Percentiles rank a stretch among this genome's conserved stretches.
phyloP scores from a whole-genome alignment of 1,284 basidiomycete species.

The Psilocybe mexicana region DNA sequence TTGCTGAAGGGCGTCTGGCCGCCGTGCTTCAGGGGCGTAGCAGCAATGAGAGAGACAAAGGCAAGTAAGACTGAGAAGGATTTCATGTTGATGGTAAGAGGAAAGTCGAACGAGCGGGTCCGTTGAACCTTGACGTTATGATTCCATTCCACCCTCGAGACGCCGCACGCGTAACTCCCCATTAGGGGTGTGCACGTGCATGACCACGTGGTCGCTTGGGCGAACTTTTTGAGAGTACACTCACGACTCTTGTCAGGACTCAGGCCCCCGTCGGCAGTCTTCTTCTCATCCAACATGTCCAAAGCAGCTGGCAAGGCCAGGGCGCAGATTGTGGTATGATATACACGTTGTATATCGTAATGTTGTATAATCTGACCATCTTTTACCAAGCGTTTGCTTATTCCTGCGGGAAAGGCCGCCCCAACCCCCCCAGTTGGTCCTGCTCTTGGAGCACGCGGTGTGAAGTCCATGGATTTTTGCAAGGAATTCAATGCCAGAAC shows the following conservation, averaged over 20 bases:
- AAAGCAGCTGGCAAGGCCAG: slow-evolving; percentile 53
- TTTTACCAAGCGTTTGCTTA: slow-evolving; percentile 75
- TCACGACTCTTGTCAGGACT: neutral
- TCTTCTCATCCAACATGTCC: slow-evolving; percentile 45
- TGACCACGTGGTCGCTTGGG: slow-evolving; percentile 16
- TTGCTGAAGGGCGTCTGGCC: slow-evolving; percentile 34
- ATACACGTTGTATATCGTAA: slow-evolving; percentile 13
- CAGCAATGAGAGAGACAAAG: slow-evolving; percentile 35
- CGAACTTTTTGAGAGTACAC: neutral
- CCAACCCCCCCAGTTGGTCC: slow-evolving; percentile 97
- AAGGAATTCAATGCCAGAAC: slow-evolving; percentile 96
- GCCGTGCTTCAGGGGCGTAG: slow-evolving; percentile 32
- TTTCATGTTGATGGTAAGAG: slow-evolving; percentile 44
- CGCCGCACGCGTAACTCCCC: neutral
- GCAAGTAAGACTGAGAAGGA: slow-evolving; percentile 42
- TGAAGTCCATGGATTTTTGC: slow-evolving; percentile 99
- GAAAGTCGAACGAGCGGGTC: neutral
- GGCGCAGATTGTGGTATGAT: slow-evolving; percentile 66
- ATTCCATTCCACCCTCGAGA: neutral
- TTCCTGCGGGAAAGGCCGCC: slow-evolving; percentile 93
- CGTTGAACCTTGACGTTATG: no score
- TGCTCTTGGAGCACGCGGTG: slow-evolving; percentile 95
- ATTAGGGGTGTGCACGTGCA: slow-evolving; percentile 1
- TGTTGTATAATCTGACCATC: slow-evolving; percentile 9
- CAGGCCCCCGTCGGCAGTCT: slow-evolving; percentile 12